phyloP scores from a whole-genome alignment of 768 basidiomycete genomes.

The Chalciporus chontae region DNA sequence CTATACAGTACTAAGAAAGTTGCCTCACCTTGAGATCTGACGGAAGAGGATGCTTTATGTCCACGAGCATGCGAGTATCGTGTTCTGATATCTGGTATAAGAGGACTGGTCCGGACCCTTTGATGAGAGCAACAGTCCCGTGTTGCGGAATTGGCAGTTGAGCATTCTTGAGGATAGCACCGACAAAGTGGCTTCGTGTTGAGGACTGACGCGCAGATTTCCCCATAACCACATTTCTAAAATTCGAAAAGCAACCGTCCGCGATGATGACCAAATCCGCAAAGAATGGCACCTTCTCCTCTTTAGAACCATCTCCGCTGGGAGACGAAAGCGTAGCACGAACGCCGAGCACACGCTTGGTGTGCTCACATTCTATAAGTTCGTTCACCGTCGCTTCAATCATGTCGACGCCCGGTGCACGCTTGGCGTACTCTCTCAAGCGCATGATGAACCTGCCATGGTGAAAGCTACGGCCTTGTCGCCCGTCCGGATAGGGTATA shows the following conservation, averaged over 20 bases:
- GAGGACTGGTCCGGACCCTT: slow-evolving; percentile 82
- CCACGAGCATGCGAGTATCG: slow-evolving; percentile 92
- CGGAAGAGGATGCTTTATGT: slow-evolving; percentile 82
- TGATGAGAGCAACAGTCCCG: slow-evolving; percentile 81
- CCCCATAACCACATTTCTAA: slow-evolving; percentile 69
- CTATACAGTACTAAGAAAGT: neutral
- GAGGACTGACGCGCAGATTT: slow-evolving; percentile 43
- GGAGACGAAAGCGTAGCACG: slow-evolving; percentile 47
- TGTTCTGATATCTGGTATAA: slow-evolving; percentile 87
- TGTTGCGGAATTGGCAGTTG: slow-evolving; percentile 69
- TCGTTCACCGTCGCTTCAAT: slow-evolving; percentile 83
- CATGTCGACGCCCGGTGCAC: slow-evolving; percentile 65
- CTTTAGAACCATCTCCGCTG: slow-evolving; percentile 25
- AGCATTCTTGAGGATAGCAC: slow-evolving; percentile 77
- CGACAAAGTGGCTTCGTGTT: slow-evolving; percentile 79
- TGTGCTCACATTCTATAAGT: slow-evolving; percentile 56
- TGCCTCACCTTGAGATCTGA: slow-evolving; percentile 65
- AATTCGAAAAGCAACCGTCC: slow-evolving; percentile 95
- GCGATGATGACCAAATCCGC: slow-evolving; percentile 85
- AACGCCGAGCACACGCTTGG: slow-evolving; percentile 62
- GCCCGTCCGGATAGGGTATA: slow-evolving; percentile 78
- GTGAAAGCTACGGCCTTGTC: slow-evolving; percentile 86
- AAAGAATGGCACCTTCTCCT: slow-evolving; percentile 51
- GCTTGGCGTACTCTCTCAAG: slow-evolving; percentile 62
- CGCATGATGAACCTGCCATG: slow-evolving; percentile 88